Evolutionary conservation across 345 rosid genomes (phyloP).

Genomic region (Linum usitatissimum): DNA sequence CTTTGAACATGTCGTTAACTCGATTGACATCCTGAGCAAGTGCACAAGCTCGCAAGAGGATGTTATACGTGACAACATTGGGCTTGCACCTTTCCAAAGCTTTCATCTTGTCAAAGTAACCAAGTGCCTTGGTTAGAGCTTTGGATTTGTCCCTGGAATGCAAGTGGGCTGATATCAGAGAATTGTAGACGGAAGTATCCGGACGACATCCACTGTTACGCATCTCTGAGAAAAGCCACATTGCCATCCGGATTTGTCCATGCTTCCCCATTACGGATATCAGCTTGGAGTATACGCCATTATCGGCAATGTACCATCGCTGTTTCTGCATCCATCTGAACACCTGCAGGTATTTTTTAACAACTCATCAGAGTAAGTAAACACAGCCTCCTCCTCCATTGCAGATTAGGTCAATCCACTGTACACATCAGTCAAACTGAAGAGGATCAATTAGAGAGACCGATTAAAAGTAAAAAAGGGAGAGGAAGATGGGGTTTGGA

Average conservation of each 20-base stretch:
- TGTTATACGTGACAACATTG: constrained; percentile 77
- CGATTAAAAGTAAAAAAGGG: neutral
- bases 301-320: constrained; percentile 79
- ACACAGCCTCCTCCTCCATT: neutral
- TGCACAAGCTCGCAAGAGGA: constrained; percentile 81
- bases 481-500: neutral
- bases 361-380: neutral
- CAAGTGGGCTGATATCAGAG: constrained; percentile 82
- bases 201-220: constrained; percentile 90
- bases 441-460: constrained; percentile 11
- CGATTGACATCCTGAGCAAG: constrained; percentile 60
- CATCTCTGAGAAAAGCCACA: constrained; percentile 99
- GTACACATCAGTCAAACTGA: neutral
- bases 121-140: constrained; percentile 66
- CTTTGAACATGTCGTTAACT: constrained; percentile 67
- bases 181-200: constrained; percentile 78
- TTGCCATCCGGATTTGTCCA: constrained; percentile 85
- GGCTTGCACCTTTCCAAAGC: constrained; percentile 70
- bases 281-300: constrained; percentile 71
- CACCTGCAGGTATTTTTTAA: constrained; percentile 32
- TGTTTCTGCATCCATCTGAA: constrained; percentile 99
- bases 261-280: constrained; percentile 80
- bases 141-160: constrained; percentile 69
- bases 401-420: neutral
- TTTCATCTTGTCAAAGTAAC: constrained; percentile 78